Conservation (phyloP, 345 rosid species). For the Syzygium aromaticum region DNA sequence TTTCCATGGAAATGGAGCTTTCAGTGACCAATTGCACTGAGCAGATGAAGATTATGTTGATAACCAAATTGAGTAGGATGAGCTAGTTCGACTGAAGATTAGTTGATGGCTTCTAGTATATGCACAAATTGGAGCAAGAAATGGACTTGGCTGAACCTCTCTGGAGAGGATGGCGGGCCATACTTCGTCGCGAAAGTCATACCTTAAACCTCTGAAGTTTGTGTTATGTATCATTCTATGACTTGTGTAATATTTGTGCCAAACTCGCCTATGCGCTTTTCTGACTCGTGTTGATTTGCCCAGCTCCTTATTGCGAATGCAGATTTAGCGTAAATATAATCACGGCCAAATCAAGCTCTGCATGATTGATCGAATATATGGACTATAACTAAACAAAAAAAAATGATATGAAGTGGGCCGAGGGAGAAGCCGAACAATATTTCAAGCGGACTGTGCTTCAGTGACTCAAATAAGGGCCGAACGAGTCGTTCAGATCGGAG, state of each 20-base stretch:
- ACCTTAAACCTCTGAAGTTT: neutral
- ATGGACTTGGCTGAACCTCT: neutral
- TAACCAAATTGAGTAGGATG: neutral
- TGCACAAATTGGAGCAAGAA: neutral
- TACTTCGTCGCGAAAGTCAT: neutral
- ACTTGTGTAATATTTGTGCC: neutral
- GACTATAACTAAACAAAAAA: fast-evolving
- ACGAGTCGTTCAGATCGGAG: neutral
- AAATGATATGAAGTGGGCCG: neutral
- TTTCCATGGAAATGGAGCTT: neutral
- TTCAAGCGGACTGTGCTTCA: neutral
- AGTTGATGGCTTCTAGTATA: neutral
- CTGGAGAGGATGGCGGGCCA: neutral
- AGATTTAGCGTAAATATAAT: neutral
- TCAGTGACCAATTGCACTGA: neutral
- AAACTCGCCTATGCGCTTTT: neutral
- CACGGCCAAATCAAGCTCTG: neutral
- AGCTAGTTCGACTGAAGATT: neutral
- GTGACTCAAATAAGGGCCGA: neutral
- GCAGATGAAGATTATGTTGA: neutral
- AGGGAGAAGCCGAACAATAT: neutral
- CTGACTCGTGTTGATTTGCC: neutral
- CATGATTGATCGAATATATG: neutral
- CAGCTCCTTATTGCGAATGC: neutral
- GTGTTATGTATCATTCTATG: neutral